These are phyloP conservation scores for Lasiosphaeria ovina DNA, from an alignment of 495 filamentous ascomycete genomes.

Conservation along the genomic window DNA sequence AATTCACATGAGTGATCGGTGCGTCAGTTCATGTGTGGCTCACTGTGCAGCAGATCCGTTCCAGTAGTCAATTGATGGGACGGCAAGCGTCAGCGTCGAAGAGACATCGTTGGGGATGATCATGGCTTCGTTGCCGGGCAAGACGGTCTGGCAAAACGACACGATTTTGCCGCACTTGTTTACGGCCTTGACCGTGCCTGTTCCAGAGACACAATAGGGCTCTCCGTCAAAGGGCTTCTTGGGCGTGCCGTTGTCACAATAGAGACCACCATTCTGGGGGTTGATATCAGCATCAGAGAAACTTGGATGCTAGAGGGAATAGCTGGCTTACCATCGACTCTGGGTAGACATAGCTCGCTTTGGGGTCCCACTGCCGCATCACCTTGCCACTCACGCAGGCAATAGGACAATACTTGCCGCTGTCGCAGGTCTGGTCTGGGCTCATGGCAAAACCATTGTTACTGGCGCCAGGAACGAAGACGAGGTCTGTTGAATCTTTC, in stretches of 20 bases:
- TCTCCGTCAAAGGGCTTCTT: conserved; percentile 68
- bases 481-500: conserved; percentile 58
- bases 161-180: conserved; percentile 63
- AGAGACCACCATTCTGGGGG: conserved; percentile 69
- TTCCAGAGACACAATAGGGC: conserved; percentile 71
- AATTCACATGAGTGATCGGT: neutral
- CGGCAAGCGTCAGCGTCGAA: conserved; percentile 57
- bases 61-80: conserved; percentile 73
- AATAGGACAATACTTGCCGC: conserved; percentile 73
- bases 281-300: conserved; percentile 25
- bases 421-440: conserved; percentile 67
- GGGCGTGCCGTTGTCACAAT: conserved; percentile 68
- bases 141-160: conserved; percentile 78
- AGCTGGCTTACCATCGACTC: conserved; percentile 65
- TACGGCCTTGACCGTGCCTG: conserved; percentile 58
- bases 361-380: conserved; percentile 76
- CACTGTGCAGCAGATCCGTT: conserved; percentile 72
- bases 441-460: conserved; percentile 86
- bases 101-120: conserved; percentile 71
- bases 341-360: conserved; percentile 66
- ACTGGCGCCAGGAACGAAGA: conserved; percentile 57
- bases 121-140: conserved; percentile 88
- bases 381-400: conserved; percentile 75
- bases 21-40: conserved; percentile 16
- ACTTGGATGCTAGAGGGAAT: neutral